Base-by-base conservation (phyloP, 331 rosid genomes). In the Dryas integrifolia region DNA sequence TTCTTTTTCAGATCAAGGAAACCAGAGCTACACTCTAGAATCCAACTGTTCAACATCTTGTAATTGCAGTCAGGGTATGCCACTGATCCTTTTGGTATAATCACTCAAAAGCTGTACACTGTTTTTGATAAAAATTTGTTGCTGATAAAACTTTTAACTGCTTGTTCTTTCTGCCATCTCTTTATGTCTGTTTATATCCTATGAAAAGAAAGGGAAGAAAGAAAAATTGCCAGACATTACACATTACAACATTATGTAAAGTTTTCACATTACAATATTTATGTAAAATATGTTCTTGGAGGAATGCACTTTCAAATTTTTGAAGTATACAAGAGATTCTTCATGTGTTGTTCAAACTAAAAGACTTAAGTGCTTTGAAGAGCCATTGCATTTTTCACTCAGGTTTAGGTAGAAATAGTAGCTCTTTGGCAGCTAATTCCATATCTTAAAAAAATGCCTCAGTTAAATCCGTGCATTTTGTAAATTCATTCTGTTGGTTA, bases 31-130 rank as follows among this genome's bases (percentile, higher is more conserved):
- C 72, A 51, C 86, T 61, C 82, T 80, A 74, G 86, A 70, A 69
- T 63, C 87, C 61, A 86, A 91, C 81, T 95, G 98, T 85, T 86
- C 98, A 48, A 66, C 88, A 13, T 91, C 96, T 76, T 95, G 97
- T 80, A 86, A 82, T 64, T 95, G 98, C 78, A 88, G 69, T 71
- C 86, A 79, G 84, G 98, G 97, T 95, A 86, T 70, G 77, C 67
- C 70, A 53, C 77, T 59, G 40, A 72, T 52, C 69, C 67, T 58
- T 46, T 60, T 82, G 82, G 78, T 61, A 58, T 21, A 67, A 58
- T 74, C 41, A 77, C 40, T 71, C 49, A 16, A 65, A 63, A 75
- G 47, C 74, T 47, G 72, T 50, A 16, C 62, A 30, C 66, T 80
- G 9, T 13, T 67, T 41, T 38, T 58, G 63, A 55, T 45, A 43